Base-by-base conservation (phyloP, 108 stramenopile genomes). In the Nitzschia palea region DNA sequence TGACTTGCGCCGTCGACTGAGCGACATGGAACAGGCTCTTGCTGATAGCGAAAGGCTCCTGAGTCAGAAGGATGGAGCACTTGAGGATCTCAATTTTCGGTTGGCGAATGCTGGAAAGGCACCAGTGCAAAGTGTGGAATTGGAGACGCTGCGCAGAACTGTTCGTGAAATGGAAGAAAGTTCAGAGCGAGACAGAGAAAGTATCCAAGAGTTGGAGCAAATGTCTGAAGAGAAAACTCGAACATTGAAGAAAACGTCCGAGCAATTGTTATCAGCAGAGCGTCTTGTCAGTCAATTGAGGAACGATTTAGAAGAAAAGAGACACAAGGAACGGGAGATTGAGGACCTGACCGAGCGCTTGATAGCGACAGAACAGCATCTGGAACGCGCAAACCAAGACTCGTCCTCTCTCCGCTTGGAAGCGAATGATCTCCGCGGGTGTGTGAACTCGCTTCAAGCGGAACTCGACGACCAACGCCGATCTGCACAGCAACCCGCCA, bases 41-140 rank as follows among this genome's bases (percentile, higher is more conserved):
- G 33, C 73, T 1, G 59, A 74, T 3, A 40, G 54, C 14, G 47
- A 74, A 33, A 3, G 52, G 4, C 18, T 55, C 17, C 34, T 74
- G 27, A 25, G 53, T 2, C 73, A 74, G 50, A 74, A 67, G 59
- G 73, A 74, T 54, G 73, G 43, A 6, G 66, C 57, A 1, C n/a
- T 67, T 14, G 20, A 54, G 27, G 66, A 74, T 26, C 29, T 74
- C 4, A 23, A 48, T 17, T 43, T n/a, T 51, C 56, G 43, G 33
- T 48, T 74, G 18, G 52, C 54, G 25, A 42, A 61, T 43, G 44
- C 59, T 26, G 44, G 65, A 17, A 26, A 20, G 22, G 33, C 36
- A 17, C 62, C 64, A 12, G 42, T 25, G 1, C 66, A 67, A 31
- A 61, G 73, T 27, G 64, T 54, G 2, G 78, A 79, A 65, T 18